These are phyloP conservation scores for Calycina marina DNA, from an alignment of 2,329 filamentous ascomycete species.

Conservation along the genomic window DNA sequence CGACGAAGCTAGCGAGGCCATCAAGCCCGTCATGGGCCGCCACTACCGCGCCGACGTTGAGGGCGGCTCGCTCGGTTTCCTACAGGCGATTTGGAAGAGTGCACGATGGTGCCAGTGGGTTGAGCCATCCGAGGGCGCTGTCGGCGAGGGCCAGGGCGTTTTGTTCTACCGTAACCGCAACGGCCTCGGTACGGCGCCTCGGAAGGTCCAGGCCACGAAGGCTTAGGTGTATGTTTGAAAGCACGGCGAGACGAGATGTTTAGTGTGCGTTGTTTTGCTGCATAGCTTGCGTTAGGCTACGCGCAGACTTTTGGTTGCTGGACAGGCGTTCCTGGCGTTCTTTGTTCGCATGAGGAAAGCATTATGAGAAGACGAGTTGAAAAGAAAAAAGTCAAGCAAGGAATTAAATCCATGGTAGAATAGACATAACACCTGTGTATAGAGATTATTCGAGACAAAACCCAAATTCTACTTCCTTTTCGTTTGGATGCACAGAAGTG, in stretches of 20 bases:
- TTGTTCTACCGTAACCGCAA: conserved; percentile 98
- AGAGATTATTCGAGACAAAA: too few species aligned
- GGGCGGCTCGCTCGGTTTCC: conserved; percentile 68
- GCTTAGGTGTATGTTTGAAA: conserved; percentile 4
- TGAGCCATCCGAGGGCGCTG: conserved; percentile 71
- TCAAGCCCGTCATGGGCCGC: conserved; percentile 85
- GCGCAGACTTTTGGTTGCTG: too few species aligned
- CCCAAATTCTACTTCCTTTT: too few species aligned
- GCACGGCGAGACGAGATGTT: conserved; percentile 3
- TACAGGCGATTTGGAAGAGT: conserved; percentile 67
- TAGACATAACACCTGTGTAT: too few species aligned
- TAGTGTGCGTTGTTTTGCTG: background rate
- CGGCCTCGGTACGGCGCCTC: conserved; percentile 45
- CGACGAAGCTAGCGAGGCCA: conserved; percentile 85
- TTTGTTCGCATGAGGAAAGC: too few species aligned
- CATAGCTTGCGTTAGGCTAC: too few species aligned
- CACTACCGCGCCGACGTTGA: conserved; percentile 80
- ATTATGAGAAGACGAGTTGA: too few species aligned
- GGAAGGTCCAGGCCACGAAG: conserved; percentile 13
- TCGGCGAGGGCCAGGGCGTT: conserved; percentile 69
- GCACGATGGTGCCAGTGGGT: conserved; percentile 93
- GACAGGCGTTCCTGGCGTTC: too few species aligned
- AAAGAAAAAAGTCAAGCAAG: too few species aligned
- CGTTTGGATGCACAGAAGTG: too few species aligned
- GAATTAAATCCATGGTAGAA: too few species aligned